Percentiles rank a stretch among this genome's conserved stretches.
Conservation (phyloP, 305 asterid species). For the Fraxinus baroniana region DNA sequence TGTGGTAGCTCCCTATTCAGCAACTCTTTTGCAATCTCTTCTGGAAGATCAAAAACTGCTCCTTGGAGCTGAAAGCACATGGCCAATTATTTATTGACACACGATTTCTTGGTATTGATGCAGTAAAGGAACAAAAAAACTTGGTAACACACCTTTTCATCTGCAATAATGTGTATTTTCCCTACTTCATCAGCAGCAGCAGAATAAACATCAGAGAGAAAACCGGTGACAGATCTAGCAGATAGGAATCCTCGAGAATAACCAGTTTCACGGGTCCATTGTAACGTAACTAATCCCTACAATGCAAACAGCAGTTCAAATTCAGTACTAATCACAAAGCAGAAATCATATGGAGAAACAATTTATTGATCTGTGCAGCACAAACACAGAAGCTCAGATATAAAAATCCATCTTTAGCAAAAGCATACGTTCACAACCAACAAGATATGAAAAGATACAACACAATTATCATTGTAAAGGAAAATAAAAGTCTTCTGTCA, state of each 20-base stretch:
- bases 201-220: constrained; percentile 81
- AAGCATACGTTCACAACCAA: not conserved
- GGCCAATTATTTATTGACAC: not conserved
- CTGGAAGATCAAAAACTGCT: constrained; percentile 97
- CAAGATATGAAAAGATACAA: not conserved
- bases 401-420: not conserved
- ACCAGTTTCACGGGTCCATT: constrained; percentile 64
- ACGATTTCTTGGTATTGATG: not conserved
- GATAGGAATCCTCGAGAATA: constrained; percentile 70
- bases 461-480: not conserved
- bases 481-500: not conserved
- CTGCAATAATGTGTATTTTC: constrained; percentile 76
- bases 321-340: not conserved
- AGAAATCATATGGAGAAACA: not conserved
- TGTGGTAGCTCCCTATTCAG: constrained; percentile 72
- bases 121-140: constrained; percentile 1
- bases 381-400: not conserved
- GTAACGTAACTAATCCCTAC: constrained; percentile 88
- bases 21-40: constrained; percentile 87
- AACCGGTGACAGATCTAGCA: constrained; percentile 85
- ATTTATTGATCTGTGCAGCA: not conserved
- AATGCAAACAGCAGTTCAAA: constrained; percentile 20
- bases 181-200: constrained; percentile 93
- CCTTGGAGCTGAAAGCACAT: constrained; percentile 67
- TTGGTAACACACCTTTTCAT: constrained; percentile 49